Base-by-base conservation (phyloP, 768 basidiomycete species). In the Lactarius pseudohatsudake region DNA sequence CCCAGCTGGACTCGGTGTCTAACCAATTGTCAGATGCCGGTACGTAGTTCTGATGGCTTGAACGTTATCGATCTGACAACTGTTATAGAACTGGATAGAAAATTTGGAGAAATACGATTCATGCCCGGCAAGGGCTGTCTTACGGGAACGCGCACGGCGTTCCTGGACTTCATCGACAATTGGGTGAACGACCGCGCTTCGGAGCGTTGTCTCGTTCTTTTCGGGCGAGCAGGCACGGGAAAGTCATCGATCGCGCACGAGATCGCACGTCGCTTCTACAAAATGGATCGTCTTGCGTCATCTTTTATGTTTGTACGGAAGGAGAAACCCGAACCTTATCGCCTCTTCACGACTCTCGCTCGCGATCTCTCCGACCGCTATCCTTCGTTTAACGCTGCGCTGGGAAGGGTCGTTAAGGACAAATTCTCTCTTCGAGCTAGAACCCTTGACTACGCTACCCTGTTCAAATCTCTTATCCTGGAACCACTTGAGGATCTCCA, bases 301-400 rank as follows among this genome's bases (percentile, higher is more conserved):
- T 57, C 26, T 3, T 57, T 57, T 7, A 30, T 32, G 6, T 57
- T 57, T n/a, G 3, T 57, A n/a, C 56, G 56, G 30, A 32, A 13
- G 34, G 56, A 57, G 11, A 15, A 32, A 34, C n/a, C 56, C 0
- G 22, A 38, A 16, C 20, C 28, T 18, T 22, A 57, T 30, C 56
- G n/a, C 16, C 30, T 57, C 5, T 59, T 59, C 58, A 59, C 58
- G 40, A 59, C 58, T 18, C 58, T 59, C 5, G 28, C 28, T 40
- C 34, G n/a, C 38, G 38, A 38, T 38, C 58, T 59, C 38, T 15
- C n/a, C 22, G 34, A 38, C 34, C 34, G 38, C 15, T 59, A 22
- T 20, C 58, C 38, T 16, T 59, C 38, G 22, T 50, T 22, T n/a
- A 50, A 50, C 26, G 22, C 22, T 4, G 47, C 47, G 11, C 47